These are phyloP conservation scores for Paxillus ammoniavirescens DNA, from an alignment of 768 basidiomycete species.

Conservation along the genomic window DNA sequence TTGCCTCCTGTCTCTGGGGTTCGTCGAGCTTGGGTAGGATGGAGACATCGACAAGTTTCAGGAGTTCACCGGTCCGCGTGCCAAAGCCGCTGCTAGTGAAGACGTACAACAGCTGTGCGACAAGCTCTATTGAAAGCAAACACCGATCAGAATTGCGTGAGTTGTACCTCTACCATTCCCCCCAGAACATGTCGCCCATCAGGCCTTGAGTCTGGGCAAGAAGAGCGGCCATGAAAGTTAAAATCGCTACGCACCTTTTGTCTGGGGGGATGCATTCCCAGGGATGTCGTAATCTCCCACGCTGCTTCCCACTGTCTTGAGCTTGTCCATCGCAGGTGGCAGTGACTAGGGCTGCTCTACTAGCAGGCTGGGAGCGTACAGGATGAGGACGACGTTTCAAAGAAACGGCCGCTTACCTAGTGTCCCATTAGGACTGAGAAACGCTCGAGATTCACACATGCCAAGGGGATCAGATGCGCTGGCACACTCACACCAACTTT, in stretches of 20 bases:
- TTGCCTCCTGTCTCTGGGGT: conserved; percentile 33
- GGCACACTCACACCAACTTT: background rate
- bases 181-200: conserved; percentile 22
- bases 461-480: too few species aligned
- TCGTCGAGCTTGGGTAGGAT: conserved; percentile 37
- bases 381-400: too few species aligned
- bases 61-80: background rate
- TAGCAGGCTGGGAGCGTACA: too few species aligned
- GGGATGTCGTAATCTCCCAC: conserved; percentile 1
- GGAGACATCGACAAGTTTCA: conserved; percentile 39
- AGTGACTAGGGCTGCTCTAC: background rate
- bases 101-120: conserved; percentile 37
- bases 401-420: too few species aligned
- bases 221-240: background rate
- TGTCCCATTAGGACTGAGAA: too few species aligned
- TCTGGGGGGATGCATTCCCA: conserved; percentile 19
- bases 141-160: conserved; percentile 7
- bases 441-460: too few species aligned
- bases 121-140: conserved; percentile 32
- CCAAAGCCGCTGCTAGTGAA: conserved; percentile 29
- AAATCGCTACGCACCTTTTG: conserved; percentile 20
- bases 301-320: background rate
- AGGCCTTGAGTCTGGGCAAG: conserved; percentile 3
- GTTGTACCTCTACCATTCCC: conserved; percentile 17
- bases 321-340: background rate